Conservation (phyloP, 2,329 filamentous ascomycete species). For the Talaromyces islandicus region DNA sequence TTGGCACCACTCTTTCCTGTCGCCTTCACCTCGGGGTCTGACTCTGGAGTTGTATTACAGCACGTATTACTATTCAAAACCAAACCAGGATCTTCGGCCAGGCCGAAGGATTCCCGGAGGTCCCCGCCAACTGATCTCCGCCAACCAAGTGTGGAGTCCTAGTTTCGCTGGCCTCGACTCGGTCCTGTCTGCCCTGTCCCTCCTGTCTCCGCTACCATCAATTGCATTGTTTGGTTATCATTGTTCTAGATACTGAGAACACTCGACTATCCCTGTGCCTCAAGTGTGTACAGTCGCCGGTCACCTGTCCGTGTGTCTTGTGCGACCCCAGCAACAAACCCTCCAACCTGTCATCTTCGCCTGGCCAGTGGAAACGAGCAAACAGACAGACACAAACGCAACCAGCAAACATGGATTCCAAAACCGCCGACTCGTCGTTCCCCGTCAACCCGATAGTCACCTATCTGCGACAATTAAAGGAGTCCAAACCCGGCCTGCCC, state of each 20-base stretch:
- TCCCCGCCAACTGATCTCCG: neutral
- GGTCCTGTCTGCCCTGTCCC: too few species aligned
- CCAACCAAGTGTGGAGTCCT: neutral
- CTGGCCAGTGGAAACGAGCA: neutral
- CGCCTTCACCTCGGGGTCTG: too few species aligned
- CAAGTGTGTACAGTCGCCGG: too few species aligned
- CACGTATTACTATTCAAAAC: too few species aligned
- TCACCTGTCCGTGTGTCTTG: too few species aligned
- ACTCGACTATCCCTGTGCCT: too few species aligned
- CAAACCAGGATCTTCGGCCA: too few species aligned
- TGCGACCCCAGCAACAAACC: neutral
- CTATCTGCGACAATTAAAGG: slow-evolving; percentile 30
- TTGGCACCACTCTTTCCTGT: too few species aligned
- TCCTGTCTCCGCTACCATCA: neutral
- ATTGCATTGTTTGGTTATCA: neutral
- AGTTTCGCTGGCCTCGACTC: neutral
- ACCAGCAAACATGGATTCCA: neutral
- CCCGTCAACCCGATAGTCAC: slow-evolving; percentile 29
- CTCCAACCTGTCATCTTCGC: neutral
- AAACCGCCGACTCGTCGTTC: neutral
- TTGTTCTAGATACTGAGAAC: too few species aligned
- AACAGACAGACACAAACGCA: neutral
- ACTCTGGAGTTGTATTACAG: too few species aligned
- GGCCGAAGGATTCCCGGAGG: neutral
- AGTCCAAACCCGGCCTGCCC: slow-evolving; percentile 31